Evolutionary conservation across 106 monocot species (phyloP).

Genomic region (Phalaenopsis aphrodite): DNA sequence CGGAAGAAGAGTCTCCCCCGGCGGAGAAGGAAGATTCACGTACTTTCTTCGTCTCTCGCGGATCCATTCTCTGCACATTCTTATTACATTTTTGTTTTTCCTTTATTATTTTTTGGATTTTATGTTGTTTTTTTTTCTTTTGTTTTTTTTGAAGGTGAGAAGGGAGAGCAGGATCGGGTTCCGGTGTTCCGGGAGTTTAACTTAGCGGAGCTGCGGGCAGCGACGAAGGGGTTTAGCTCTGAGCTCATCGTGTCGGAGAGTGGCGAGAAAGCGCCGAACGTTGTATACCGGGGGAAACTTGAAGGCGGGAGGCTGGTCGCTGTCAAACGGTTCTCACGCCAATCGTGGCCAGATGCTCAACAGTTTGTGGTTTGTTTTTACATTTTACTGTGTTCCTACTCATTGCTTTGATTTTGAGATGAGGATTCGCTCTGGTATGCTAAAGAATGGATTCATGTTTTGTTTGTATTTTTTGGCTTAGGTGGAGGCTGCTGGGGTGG

Average conservation of each 20-base stretch:
- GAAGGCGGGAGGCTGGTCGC: conserved; percentile 69
- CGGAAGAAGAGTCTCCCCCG: conserved; percentile 33
- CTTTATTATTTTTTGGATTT: neutral
- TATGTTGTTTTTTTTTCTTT: neutral
- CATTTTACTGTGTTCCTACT: neutral
- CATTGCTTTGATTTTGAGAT: neutral
- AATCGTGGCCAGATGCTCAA: conserved; percentile 96
- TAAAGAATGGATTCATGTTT: neutral
- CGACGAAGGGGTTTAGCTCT: conserved; percentile 81
- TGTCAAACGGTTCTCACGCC: conserved; percentile 84
- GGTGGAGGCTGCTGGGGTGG: conserved; percentile 83
- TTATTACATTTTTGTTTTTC: neutral
- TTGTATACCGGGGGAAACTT: conserved; percentile 74
- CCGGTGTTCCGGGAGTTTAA: conserved; percentile 84
- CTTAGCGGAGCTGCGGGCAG: conserved; percentile 72
- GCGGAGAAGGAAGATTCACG: conserved; percentile 55
- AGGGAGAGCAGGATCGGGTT: conserved; percentile 39
- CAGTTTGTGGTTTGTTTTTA: conserved; percentile 68
- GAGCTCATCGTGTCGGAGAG: conserved; percentile 94
- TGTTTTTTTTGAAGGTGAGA: conserved; percentile 22
- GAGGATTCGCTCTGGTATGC: neutral
- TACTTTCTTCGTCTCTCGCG: neutral
- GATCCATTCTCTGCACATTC: neutral
- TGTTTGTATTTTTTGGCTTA: conserved; percentile 1
- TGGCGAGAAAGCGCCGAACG: conserved; percentile 93